Percentiles rank a stretch among this genome's conserved stretches.
phyloP scores from a whole-genome alignment of 805 yeast genomes.

The Kazachstania bromeliacearum region DNA sequence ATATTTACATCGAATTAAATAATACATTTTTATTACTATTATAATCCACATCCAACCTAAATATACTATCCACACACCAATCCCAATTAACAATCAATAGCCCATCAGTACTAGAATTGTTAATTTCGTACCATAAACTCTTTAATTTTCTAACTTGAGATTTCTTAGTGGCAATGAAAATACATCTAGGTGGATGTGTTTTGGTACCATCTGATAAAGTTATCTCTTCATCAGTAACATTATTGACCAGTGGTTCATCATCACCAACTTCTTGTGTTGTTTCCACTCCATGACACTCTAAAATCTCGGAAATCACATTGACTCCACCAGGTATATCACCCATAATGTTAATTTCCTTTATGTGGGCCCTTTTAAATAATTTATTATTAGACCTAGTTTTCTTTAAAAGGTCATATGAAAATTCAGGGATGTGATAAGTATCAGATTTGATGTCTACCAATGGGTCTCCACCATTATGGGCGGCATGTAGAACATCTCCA shows the following conservation, averaged over 20 bases:
- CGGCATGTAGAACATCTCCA: constrained; percentile 35
- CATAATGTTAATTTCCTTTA: constrained; percentile 17
- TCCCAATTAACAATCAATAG: constrained; percentile 28
- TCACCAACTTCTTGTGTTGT: constrained; percentile 18
- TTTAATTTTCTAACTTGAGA: constrained; percentile 22
- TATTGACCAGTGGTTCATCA: constrained; percentile 31
- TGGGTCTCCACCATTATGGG: constrained; percentile 8
- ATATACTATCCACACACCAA: constrained; percentile 27
- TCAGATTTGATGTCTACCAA: constrained; percentile 11
- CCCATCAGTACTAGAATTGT: constrained; percentile 2
- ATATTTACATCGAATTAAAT: constrained; percentile 4
- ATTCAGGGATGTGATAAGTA: constrained; percentile 29
- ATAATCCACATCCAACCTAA: constrained; percentile 17
- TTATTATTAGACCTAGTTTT: constrained; percentile 12
- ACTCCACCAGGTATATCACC: constrained; percentile 25
- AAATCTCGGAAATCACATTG: constrained; percentile 19
- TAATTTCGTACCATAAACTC: constrained; percentile 6
- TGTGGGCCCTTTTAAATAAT: constrained; percentile 22
- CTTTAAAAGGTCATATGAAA: constrained; percentile 18
- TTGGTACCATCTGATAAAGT: not conserved
- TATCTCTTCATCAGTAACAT: not conserved
- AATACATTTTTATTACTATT: constrained; percentile 1
- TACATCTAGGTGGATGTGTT: constrained; percentile 26
- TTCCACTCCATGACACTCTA: constrained; percentile 22
- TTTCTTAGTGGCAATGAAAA: constrained; percentile 38